Evolutionary conservation across 202 grass and related monocot genomes (phyloP).

Genomic region (Carex arenaria): DNA sequence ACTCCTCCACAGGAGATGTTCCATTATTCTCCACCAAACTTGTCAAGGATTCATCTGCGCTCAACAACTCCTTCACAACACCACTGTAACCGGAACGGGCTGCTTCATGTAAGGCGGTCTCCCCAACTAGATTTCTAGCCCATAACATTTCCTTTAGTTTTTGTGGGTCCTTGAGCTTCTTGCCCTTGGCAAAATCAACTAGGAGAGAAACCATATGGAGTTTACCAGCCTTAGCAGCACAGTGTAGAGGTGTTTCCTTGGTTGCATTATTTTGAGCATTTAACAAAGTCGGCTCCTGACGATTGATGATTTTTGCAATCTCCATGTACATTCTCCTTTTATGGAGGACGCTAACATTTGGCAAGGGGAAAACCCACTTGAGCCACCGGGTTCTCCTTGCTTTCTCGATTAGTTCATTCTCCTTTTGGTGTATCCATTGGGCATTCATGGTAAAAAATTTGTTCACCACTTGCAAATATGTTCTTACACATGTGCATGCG

Average conservation of each 20-base stretch:
- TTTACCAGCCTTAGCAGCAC: not conserved
- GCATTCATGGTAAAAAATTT: too few species aligned
- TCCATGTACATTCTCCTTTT: not conserved
- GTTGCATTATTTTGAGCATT: not conserved
- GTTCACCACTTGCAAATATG: too few species aligned
- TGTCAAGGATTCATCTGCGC: not conserved
- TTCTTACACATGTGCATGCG: too few species aligned
- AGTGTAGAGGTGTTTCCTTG: not conserved
- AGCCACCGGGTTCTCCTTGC: too few species aligned
- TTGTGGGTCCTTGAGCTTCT: not conserved
- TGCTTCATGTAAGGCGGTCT: constrained; percentile 39
- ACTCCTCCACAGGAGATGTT: too few species aligned
- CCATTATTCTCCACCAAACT: too few species aligned
- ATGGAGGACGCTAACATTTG: too few species aligned
- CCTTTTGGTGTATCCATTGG: too few species aligned
- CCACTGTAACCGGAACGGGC: not conserved
- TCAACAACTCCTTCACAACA: not conserved
- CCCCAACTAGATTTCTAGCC: constrained; percentile 5
- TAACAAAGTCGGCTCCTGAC: not conserved
- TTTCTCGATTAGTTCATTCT: too few species aligned
- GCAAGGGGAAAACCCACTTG: too few species aligned
- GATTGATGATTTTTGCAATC: not conserved
- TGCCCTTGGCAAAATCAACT: not conserved
- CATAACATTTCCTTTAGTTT: not conserved
- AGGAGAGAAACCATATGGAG: not conserved